These are phyloP conservation scores for Tremella fuciformis DNA, from an alignment of 768 basidiomycete genomes.

Conservation along the genomic window DNA sequence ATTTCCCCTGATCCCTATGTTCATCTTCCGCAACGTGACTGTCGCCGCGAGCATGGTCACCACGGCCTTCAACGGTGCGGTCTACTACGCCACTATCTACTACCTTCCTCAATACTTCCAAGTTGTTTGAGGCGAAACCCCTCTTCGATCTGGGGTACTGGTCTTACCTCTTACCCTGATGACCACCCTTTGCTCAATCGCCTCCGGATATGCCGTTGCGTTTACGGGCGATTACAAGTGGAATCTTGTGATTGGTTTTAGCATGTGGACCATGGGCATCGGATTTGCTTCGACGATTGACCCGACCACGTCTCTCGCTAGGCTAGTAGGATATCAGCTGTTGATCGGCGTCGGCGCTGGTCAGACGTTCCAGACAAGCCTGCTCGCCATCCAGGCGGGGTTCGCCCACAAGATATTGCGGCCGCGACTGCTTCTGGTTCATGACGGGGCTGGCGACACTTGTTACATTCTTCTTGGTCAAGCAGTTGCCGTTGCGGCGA, in stretches of 20 bases:
- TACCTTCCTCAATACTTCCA: slow-evolving; percentile 68
- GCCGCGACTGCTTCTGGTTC: slow-evolving; percentile 69
- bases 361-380: slow-evolving; percentile 45
- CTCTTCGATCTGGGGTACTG: slow-evolving; percentile 63
- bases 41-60: slow-evolving; percentile 66
- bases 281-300: slow-evolving; percentile 65
- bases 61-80: slow-evolving; percentile 62
- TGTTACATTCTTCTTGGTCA: slow-evolving; percentile 60
- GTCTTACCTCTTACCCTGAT: slow-evolving; percentile 65
- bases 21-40: slow-evolving; percentile 65
- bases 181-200: slow-evolving; percentile 57
- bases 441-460: slow-evolving; percentile 59
- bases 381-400: slow-evolving; percentile 63
- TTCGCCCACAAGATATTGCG: slow-evolving; percentile 68
- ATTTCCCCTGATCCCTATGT: slow-evolving; percentile 68
- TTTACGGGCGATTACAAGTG: slow-evolving; percentile 64
- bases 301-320: slow-evolving; percentile 55
- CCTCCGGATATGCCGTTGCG: slow-evolving; percentile 63
- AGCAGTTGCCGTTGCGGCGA: slow-evolving; percentile 61
- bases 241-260: slow-evolving; percentile 63
- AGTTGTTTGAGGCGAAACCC: slow-evolving; percentile 62
- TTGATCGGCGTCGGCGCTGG: slow-evolving; percentile 62
- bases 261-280: slow-evolving; percentile 64
- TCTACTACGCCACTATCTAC: slow-evolving; percentile 54
- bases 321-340: slow-evolving; percentile 63